Evolutionary conservation across 768 basidiomycete species (phyloP).

Genomic region (Collybia mongolica): DNA sequence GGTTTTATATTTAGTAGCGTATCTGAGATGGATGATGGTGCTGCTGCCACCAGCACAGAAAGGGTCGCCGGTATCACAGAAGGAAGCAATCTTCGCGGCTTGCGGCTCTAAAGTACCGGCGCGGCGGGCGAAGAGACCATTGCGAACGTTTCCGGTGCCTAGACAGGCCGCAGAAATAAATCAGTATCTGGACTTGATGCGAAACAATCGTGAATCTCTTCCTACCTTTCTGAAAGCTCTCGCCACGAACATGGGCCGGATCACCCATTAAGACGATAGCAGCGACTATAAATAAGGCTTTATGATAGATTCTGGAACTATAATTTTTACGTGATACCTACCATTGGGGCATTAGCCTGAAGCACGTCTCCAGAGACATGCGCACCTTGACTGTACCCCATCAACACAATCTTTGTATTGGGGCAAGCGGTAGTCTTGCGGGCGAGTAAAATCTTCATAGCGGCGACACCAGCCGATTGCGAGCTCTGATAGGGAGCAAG

Average conservation of each 20-base stretch:
- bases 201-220: too few relatives aligned
- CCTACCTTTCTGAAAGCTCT: slow-evolving; percentile 11
- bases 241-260: slow-evolving; percentile 10
- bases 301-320: neutral
- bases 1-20: slow-evolving; percentile 23
- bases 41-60: slow-evolving; percentile 25
- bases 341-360: slow-evolving; percentile 6
- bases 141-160: slow-evolving; percentile 10
- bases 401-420: slow-evolving; percentile 12
- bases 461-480: slow-evolving; percentile 6
- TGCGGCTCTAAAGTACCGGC: slow-evolving; percentile 6
- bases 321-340: neutral
- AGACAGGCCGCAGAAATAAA: too few relatives aligned
- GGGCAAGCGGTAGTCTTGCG: slow-evolving; percentile 8
- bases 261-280: slow-evolving; percentile 13
- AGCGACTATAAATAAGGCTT: slow-evolving; percentile 1
- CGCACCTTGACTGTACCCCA: slow-evolving; percentile 13
- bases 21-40: slow-evolving; percentile 18
- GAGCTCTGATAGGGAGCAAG: slow-evolving; percentile 10
- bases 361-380: slow-evolving; percentile 15
- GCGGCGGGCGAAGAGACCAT: slow-evolving; percentile 11
- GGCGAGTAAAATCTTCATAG: slow-evolving; percentile 9
- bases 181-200: too few relatives aligned
- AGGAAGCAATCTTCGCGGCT: slow-evolving; percentile 11
- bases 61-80: slow-evolving; percentile 27